These are phyloP conservation scores for Arabidopsis hybrid DNA, from an alignment of 441 rosid genomes.

Conservation along the genomic window DNA sequence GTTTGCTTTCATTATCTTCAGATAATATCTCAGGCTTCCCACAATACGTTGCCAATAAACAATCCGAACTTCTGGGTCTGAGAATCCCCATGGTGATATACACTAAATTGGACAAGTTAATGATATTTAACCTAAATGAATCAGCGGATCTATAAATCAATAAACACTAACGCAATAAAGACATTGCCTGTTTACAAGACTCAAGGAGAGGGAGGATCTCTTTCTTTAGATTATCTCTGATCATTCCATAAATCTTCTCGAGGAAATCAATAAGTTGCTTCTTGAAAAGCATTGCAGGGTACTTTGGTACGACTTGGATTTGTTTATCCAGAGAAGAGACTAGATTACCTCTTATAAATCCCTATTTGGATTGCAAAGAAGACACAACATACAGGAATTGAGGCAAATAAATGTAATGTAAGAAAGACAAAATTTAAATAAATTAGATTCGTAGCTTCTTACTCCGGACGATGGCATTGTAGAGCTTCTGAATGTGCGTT, in stretches of 20 bases:
- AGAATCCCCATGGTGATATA: slow-evolving; percentile 89
- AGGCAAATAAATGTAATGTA: too few relatives aligned
- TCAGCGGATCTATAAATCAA: too few relatives aligned
- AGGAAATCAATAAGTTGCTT: slow-evolving; percentile 99
- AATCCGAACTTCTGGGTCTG: slow-evolving; percentile 92
- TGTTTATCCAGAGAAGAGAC: too few relatives aligned
- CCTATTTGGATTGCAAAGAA: slow-evolving; percentile 53
- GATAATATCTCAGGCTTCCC: slow-evolving; percentile 74
- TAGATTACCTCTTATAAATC: slow-evolving; percentile 44
- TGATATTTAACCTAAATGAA: too few relatives aligned
- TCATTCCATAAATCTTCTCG: slow-evolving; percentile 99
- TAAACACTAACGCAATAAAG: slow-evolving; percentile 23
- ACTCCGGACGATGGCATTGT: slow-evolving; percentile 91
- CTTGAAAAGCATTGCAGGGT: slow-evolving; percentile 43
- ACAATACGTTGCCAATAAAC: slow-evolving; percentile 98
- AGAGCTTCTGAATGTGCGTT: slow-evolving; percentile 82
- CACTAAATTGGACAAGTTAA: too few relatives aligned
- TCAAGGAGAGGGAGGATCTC: slow-evolving; percentile 98
- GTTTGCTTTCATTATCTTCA: slow-evolving; percentile 78
- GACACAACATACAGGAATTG: slow-evolving; percentile 6
- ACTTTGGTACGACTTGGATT: too few relatives aligned
- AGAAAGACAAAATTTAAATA: too few relatives aligned
- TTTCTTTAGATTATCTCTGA: slow-evolving; percentile 94
- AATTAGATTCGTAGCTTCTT: slow-evolving; percentile 44
- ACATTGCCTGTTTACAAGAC: slow-evolving; percentile 87